Conservation (phyloP, 2,329 filamentous ascomycete species). For the Colletotrichum gloeosporioides region DNA sequence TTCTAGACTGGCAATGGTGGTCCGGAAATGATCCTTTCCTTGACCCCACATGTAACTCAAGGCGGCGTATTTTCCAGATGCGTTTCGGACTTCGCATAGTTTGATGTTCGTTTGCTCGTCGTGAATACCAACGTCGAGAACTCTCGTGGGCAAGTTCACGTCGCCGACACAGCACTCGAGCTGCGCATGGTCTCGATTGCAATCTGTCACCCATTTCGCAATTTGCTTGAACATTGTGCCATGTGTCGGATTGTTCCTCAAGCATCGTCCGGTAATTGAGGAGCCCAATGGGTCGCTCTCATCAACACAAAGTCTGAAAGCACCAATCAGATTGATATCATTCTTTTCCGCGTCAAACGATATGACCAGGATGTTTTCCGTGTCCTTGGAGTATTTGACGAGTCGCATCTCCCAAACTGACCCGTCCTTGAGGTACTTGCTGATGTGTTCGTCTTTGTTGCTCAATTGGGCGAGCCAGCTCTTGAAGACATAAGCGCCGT, state of each 20-base stretch:
- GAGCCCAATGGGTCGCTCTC: background rate
- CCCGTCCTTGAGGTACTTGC: background rate
- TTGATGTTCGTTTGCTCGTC: background rate
- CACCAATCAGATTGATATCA: background rate
- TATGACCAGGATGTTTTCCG: background rate
- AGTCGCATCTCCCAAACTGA: background rate
- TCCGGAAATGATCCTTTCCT: background rate
- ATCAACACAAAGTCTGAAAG: background rate
- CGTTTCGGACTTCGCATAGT: background rate
- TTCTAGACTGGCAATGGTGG: background rate
- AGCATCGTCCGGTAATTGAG: background rate
- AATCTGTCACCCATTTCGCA: background rate
- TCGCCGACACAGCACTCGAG: background rate
- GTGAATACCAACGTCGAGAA: background rate
- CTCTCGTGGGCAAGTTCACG: background rate
- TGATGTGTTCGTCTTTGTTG: background rate
- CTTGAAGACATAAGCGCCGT: background rate
- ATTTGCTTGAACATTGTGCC: background rate
- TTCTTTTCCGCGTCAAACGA: background rate
- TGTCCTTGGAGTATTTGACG: background rate
- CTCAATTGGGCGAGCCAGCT: background rate
- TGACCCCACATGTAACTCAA: constrained; percentile 25
- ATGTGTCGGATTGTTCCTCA: background rate
- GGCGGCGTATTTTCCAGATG: background rate
- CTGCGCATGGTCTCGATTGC: background rate